These are phyloP conservation scores for Penicillium brasilianum DNA, from an alignment of 2,329 filamentous ascomycete species.

Conservation along the genomic window DNA sequence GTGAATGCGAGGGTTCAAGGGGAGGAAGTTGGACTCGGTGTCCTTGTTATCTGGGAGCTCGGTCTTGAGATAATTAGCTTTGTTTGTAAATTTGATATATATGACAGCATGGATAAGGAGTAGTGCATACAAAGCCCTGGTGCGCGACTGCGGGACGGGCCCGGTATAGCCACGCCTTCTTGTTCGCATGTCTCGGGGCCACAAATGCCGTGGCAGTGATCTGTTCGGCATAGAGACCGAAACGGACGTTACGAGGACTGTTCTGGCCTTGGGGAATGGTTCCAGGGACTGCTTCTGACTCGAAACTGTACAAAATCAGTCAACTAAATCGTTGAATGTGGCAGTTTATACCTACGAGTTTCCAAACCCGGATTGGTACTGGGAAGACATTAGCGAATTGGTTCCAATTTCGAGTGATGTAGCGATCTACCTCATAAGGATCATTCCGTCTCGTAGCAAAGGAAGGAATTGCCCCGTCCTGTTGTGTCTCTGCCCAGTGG, in stretches of 20 bases:
- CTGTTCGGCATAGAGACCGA: slow-evolving; percentile 48
- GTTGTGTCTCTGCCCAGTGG: slow-evolving; percentile 66
- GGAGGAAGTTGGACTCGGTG: slow-evolving; percentile 41
- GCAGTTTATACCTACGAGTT: slow-evolving; percentile 48
- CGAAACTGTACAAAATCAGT: slow-evolving; percentile 40
- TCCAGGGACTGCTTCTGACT: slow-evolving; percentile 46
- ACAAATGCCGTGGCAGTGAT: slow-evolving; percentile 66
- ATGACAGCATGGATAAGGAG: background rate
- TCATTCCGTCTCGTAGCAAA: slow-evolving; percentile 61
- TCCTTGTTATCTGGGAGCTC: slow-evolving; percentile 51
- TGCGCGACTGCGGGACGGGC: slow-evolving; percentile 62
- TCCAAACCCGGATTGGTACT: slow-evolving; percentile 63
- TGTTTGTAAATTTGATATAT: background rate
- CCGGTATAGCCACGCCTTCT: slow-evolving; percentile 65
- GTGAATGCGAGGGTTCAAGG: slow-evolving; percentile 59
- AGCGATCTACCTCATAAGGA: slow-evolving; percentile 54
- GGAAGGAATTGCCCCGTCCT: slow-evolving; percentile 60
- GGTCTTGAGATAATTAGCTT: slow-evolving; percentile 34
- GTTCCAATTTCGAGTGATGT: background rate
- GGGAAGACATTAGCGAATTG: slow-evolving; percentile 1
- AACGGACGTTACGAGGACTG: slow-evolving; percentile 44
- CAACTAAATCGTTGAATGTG: slow-evolving; percentile 28
- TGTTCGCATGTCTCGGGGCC: slow-evolving; percentile 61
- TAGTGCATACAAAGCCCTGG: slow-evolving; percentile 52
- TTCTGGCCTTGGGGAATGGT: slow-evolving; percentile 47